A percentile compares a stretch with the other conserved stretches of the same genome.
These are phyloP conservation scores for Goffeauzyma gilvescens DNA, from an alignment of 768 basidiomycete genomes.

Conservation along the genomic window DNA sequence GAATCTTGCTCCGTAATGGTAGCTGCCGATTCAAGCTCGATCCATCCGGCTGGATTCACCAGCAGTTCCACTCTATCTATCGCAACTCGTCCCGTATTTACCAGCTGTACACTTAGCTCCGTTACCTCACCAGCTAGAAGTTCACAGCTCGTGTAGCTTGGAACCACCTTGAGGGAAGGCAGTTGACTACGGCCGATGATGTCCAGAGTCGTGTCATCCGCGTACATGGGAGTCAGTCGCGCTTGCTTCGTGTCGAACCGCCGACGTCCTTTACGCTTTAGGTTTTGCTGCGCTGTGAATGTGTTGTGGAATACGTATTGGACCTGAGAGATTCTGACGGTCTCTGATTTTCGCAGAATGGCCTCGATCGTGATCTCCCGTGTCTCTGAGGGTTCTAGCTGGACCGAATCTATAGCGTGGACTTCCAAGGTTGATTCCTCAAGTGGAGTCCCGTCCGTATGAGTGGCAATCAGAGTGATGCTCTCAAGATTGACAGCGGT, in stretches of 20 bases:
- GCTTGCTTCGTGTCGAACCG: slow-evolving; percentile 58
- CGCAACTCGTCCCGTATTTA: slow-evolving; percentile 45
- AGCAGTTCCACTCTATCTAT: slow-evolving; percentile 59
- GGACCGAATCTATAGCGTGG: background rate
- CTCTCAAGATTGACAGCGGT: background rate
- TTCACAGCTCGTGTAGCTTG: slow-evolving; percentile 29
- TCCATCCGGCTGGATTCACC: slow-evolving; percentile 42
- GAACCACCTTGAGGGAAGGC: slow-evolving; percentile 40
- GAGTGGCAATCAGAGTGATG: background rate
- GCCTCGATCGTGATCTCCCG: background rate
- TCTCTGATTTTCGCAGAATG: slow-evolving; percentile 30
- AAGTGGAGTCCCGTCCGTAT: too few species aligned
- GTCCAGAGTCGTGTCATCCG: slow-evolving; percentile 44
- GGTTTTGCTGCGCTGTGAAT: slow-evolving; percentile 47
- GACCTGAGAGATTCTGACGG: slow-evolving; percentile 43
- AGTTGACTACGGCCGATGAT: slow-evolving; percentile 47
- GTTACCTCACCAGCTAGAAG: slow-evolving; percentile 54
- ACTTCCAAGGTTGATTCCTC: too few species aligned
- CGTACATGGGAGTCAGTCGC: slow-evolving; percentile 50
- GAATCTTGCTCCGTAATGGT: slow-evolving; percentile 17
- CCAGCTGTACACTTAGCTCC: slow-evolving; percentile 41
- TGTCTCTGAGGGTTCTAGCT: background rate
- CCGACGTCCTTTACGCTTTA: slow-evolving; percentile 52
- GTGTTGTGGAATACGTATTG: slow-evolving; percentile 47
- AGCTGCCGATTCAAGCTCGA: slow-evolving; percentile 37